Evolutionary conservation across 2,329 filamentous ascomycete genomes (phyloP), one percentile per base, ranked within the genome.

Genomic region (Pseudogymnoascus sp.): DNA sequence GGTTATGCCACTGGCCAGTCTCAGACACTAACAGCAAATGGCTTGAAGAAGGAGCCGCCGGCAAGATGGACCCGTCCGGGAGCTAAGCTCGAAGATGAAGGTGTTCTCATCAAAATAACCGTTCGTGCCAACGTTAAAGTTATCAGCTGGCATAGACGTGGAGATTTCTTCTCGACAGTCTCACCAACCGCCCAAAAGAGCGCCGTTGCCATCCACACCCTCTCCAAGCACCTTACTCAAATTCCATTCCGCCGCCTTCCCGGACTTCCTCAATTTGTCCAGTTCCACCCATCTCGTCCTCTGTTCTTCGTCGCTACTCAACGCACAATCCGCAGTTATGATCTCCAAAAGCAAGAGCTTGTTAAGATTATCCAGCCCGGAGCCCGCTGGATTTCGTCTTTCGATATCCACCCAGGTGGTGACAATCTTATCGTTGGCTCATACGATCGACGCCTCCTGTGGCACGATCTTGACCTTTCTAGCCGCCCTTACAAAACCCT

Each of bases 231-330:
- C 74, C 82, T 92, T 48, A 96, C 91, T 2, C 94, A 99, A 73
- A 86, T 94, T 65, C 95, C 94, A 23, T 97, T 99, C 83, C 88
- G 90, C 62, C 81, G 82, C 61, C 76, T 66, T 74, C 85, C 90
- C 55, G 90, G 87, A 55, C 79, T 89, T 60, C 81, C 92, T 1
- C 92, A 97, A 74, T 88, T 88, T 1, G 92, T 91, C 3, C 90
- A 92, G 66, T 99, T 99, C 81, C 95, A 99, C 73, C 94, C 94
- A 1, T 89, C 86, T 38, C 87, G 91, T 66, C 92, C 94, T 0
- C 84, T 96, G 57, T 92, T 99, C 76, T 97, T 97, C 71, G 90
- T 99, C 60, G 94, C 94, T 2, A 97, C 95, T 9, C 91, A 96
- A 73, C 89, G 92, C 67, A 88, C 88, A 61, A 92, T 99, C 69